phyloP scores from a whole-genome alignment of 2,329 filamentous ascomycete genomes.

The Samsoniella hepiali region DNA sequence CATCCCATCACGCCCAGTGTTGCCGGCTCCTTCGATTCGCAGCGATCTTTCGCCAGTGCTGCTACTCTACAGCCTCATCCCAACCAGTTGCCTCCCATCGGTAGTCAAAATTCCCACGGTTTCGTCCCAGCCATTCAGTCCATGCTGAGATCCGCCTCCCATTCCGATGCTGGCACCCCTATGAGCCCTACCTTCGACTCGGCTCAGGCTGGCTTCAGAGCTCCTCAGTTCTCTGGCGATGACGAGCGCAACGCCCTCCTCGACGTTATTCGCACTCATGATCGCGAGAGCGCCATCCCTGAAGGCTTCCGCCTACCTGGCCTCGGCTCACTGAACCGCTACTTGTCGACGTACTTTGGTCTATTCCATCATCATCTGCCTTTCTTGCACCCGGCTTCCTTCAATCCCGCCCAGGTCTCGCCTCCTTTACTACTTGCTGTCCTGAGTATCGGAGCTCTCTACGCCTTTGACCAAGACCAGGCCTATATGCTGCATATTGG shows the following conservation, averaged over 20 bases:
- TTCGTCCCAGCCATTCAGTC: constrained; percentile 65
- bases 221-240: constrained; percentile 79
- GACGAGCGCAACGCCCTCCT: constrained; percentile 82
- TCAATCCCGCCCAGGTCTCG: constrained; percentile 74
- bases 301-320: constrained; percentile 87
- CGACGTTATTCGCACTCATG: constrained; percentile 78
- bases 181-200: constrained; percentile 71
- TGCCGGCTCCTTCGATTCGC: constrained; percentile 65
- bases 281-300: constrained; percentile 77
- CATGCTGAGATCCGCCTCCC: constrained; percentile 70
- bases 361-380: constrained; percentile 96
- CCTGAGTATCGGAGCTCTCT: constrained; percentile 90
- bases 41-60: constrained; percentile 58
- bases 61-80: constrained; percentile 56
- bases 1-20: constrained; percentile 68
- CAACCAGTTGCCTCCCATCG: constrained; percentile 65
- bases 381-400: constrained; percentile 90
- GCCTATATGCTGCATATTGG: constrained; percentile 97
- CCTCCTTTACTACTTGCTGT: constrained; percentile 84
- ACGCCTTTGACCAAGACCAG: constrained; percentile 95
- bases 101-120: constrained; percentile 58
- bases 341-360: constrained; percentile 93
- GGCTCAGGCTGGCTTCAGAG: constrained; percentile 63
- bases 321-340: constrained; percentile 79
- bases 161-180: constrained; percentile 66